Percentiles rank a stretch among this genome's conserved stretches.
phyloP scores from a whole-genome alignment of 2,329 filamentous ascomycete genomes.

The Pseudocercospora cruenta region DNA sequence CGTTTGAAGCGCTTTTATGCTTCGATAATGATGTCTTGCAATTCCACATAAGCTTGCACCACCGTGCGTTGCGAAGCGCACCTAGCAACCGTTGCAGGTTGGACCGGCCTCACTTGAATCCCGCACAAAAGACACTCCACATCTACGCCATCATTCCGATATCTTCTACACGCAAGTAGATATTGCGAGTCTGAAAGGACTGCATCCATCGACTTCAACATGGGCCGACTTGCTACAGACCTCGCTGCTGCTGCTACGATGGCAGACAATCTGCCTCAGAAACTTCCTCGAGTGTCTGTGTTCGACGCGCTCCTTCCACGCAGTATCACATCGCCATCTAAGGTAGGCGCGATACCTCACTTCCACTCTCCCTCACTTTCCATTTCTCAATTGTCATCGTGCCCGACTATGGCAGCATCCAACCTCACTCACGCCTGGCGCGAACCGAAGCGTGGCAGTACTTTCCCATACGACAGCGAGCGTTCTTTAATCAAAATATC shows the following conservation, averaged over 20 bases:
- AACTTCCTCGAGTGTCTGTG: slow-evolving; percentile 35
- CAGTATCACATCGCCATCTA: slow-evolving; percentile 11
- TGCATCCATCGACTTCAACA: slow-evolving; percentile 8
- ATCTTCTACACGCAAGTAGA: background rate
- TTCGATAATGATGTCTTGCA: background rate
- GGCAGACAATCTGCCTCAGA: slow-evolving; percentile 34
- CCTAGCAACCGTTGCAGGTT: background rate
- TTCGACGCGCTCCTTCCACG: slow-evolving; percentile 38
- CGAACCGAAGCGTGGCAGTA: background rate
- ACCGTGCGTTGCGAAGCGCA: background rate
- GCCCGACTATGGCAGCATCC: background rate
- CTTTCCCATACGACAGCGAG: background rate
- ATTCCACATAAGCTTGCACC: background rate
- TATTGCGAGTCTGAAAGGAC: background rate
- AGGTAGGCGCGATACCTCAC: slow-evolving; percentile 9
- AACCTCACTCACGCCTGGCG: background rate
- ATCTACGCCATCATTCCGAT: background rate
- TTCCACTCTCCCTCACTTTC: background rate
- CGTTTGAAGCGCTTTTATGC: background rate
- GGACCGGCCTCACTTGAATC: background rate
- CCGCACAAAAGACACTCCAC: background rate
- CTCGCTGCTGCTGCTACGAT: slow-evolving; percentile 33
- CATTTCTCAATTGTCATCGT: slow-evolving; percentile 4
- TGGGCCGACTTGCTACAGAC: slow-evolving; percentile 37
- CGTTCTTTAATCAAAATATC: background rate